Base-by-base conservation (phyloP, 805 yeast species). In the Sungouiozyma intestinalis region DNA sequence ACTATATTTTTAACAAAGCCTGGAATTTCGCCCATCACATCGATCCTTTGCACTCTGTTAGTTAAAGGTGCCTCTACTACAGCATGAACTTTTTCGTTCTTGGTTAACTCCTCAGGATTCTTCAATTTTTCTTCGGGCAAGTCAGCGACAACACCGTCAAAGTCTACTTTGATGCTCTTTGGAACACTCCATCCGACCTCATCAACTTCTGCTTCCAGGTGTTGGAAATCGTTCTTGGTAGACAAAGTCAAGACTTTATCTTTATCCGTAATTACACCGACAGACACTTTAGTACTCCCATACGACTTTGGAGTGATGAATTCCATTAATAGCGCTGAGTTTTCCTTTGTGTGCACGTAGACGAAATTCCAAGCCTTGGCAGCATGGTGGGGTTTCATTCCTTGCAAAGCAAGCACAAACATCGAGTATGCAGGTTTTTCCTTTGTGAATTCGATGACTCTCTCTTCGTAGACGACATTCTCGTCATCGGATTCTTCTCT, bases 361-460 rank as follows among this genome's bases (percentile, higher is more conserved):
- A 85, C 65, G 61, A 92, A 92, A 66, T 90, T 92, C 98, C 98
- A 92, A 17, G 86, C 67, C 47, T 94, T 85, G 43, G 98, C 98
- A 31, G 97, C 96, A 65, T 92, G 98, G 64, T 92, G 97, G 7
- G 98, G 98, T 65, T 92, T 92, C 97, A 92, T 88, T 47, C 97
- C 97, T 69, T 92, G 98, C 52, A 86, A 68, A 5, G 98, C 98
- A 90, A 85, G 81, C 41, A 90, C 95, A 58, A 79, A 88, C 94
- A 92, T 83, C 39, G 86, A 72, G 15, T 46, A 52, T 20, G 66
- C 67, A 18, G 61, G 57, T 8, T 50, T 47, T 6, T 53, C 49
- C 19, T 55, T 50, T 4, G 50, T 39, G 36, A 60, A 59, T 1
- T 44, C 45, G n/a, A 59, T 47, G 5, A 43, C 48, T 16, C 46